These are phyloP conservation scores for Catharanthus roseus DNA, from an alignment of 257 asterid genomes.

Conservation along the genomic window DNA sequence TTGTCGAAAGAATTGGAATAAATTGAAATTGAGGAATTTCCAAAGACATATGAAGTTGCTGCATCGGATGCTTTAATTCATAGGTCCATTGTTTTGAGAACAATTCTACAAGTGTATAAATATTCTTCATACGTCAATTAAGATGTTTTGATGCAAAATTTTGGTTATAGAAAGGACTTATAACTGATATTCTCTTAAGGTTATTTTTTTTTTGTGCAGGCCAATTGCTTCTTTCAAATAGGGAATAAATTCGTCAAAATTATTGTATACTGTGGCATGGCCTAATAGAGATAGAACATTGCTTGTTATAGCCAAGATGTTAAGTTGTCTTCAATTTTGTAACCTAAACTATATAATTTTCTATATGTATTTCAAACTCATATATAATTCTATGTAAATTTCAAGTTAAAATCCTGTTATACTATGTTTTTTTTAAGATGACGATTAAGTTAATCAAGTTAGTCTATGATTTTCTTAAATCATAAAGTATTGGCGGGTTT, in stretches of 20 bases:
- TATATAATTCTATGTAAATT: no score
- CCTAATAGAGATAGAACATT: background rate
- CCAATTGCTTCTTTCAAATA: background rate
- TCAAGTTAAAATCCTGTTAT: no score
- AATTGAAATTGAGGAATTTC: slow-evolving; percentile 6
- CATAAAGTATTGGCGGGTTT: no score
- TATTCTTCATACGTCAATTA: no score
- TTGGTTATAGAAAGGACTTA: background rate
- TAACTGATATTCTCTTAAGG: background rate
- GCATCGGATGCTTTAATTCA: slow-evolving; percentile 22
- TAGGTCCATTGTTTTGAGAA: background rate
- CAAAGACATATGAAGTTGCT: background rate
- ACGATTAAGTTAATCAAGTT: no score
- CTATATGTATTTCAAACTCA: no score
- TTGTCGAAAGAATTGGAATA: slow-evolving; percentile 3
- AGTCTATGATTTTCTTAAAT: no score
- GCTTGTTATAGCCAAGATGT: no score
- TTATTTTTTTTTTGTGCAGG: background rate
- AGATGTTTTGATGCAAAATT: background rate
- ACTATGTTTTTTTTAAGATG: no score
- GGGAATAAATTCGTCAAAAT: slow-evolving; percentile 1
- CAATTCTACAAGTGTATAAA: background rate
- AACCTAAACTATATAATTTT: no score
- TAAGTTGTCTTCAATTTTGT: no score
- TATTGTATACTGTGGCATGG: background rate